Evolutionary conservation across 2,329 filamentous ascomycete species (phyloP).

Genomic region (Fusarium sp.): DNA sequence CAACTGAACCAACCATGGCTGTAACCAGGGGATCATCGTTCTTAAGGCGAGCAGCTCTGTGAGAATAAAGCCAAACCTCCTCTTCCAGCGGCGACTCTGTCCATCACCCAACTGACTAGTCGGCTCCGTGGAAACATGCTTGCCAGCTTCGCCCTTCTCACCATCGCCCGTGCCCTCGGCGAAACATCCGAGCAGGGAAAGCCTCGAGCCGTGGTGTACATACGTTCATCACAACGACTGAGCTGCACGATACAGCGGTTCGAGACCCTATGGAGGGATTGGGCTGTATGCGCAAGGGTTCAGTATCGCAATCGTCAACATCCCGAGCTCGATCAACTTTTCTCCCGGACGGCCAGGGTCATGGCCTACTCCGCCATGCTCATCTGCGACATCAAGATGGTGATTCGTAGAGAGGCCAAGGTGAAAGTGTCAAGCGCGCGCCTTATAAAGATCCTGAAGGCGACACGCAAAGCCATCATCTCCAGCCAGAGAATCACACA

Average conservation of each 20-base stretch:
- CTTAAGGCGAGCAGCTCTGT: neutral
- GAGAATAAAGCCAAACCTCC: neutral
- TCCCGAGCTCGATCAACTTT: constrained; percentile 20
- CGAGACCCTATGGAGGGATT: constrained; percentile 14
- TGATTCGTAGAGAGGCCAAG: neutral
- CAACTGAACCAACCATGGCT: neutral
- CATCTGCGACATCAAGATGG: constrained; percentile 30
- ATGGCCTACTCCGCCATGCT: constrained; percentile 20
- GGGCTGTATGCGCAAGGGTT: constrained; percentile 4
- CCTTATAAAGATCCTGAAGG: constrained; percentile 19
- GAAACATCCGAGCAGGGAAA: constrained; percentile 26
- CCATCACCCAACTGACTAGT: neutral
- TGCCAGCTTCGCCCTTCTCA: constrained; percentile 21
- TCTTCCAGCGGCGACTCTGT: neutral
- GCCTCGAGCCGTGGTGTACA: constrained; percentile 2
- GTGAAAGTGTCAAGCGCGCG: constrained; percentile 8
- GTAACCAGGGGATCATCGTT: neutral
- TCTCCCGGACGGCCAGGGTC: constrained; percentile 13
- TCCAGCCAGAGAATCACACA: constrained; percentile 27
- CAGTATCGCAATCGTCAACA: constrained; percentile 6
- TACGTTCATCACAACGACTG: constrained; percentile 12
- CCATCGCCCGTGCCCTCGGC: constrained; percentile 23
- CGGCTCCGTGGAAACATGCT: constrained; percentile 13
- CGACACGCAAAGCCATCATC: constrained; percentile 23
- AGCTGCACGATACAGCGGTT: constrained; percentile 20